These are phyloP conservation scores for Cytospora chrysosperma DNA, from an alignment of 2,329 filamentous ascomycete species.

Conservation along the genomic window DNA sequence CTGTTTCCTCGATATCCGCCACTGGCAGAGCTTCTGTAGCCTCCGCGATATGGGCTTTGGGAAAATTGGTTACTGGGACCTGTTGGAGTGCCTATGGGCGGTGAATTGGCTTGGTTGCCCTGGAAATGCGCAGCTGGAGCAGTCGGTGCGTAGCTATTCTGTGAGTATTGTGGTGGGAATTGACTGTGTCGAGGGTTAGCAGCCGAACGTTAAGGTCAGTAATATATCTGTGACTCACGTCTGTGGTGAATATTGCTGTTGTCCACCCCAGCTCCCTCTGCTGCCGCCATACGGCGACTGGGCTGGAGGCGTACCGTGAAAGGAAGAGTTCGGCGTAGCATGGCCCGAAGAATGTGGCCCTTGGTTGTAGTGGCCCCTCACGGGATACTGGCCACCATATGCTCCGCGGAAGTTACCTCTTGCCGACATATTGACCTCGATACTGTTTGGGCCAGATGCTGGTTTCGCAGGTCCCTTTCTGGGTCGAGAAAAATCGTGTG, in stretches of 20 bases:
- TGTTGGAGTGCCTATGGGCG: conserved; percentile 55
- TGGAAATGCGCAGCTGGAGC: conserved; percentile 54
- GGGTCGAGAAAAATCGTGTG: conserved; percentile 26
- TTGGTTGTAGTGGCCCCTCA: conserved; percentile 37
- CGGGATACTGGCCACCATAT: conserved; percentile 39
- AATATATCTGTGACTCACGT: conserved; percentile 36
- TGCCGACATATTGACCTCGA: conserved; percentile 51
- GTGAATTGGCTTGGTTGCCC: conserved; percentile 45
- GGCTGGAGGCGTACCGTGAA: conserved; percentile 44
- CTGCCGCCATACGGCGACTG: conserved; percentile 43
- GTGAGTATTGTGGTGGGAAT: conserved; percentile 60
- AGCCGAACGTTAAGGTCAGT: conserved; percentile 16
- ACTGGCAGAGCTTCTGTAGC: conserved; percentile 48
- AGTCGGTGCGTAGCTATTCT: conserved; percentile 49
- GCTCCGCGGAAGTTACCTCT: conserved; percentile 44
- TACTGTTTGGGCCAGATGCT: conserved; percentile 48
- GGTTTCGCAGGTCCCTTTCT: conserved; percentile 33
- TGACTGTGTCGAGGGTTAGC: conserved; percentile 48
- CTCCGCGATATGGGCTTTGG: conserved; percentile 44
- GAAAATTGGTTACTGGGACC: conserved; percentile 57
- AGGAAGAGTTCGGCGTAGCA: conserved; percentile 44
- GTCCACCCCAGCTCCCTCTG: conserved; percentile 40
- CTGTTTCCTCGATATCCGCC: conserved; percentile 59
- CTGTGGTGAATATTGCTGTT: conserved; percentile 40
- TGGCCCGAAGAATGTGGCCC: conserved; percentile 38